Percentiles rank a stretch among this genome's conserved stretches.
Conservation (phyloP, 2,329 filamentous ascomycete species). For the Leptographium radiaticola region DNA sequence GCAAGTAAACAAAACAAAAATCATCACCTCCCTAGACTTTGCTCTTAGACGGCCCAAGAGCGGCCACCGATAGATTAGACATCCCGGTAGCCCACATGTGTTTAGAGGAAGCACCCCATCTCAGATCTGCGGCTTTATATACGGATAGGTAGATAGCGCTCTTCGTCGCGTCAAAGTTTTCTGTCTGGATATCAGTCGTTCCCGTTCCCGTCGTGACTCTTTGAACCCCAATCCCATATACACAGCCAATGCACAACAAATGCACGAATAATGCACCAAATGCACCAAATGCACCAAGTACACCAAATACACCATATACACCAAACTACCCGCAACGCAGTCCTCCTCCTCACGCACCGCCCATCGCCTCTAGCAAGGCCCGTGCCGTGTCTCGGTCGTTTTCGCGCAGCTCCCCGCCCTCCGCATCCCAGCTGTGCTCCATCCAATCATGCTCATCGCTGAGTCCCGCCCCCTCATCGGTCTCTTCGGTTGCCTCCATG, state of each 20-base stretch:
- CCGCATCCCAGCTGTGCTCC: slow-evolving; percentile 20
- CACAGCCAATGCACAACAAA: not conserved
- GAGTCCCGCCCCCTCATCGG: not conserved
- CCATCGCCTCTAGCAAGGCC: slow-evolving; percentile 24
- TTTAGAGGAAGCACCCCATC: not conserved
- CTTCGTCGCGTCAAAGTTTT: not conserved
- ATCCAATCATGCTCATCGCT: slow-evolving; percentile 25
- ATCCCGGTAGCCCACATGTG: not conserved
- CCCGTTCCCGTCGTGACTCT: not conserved
- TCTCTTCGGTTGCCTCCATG: not conserved
- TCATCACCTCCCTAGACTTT: not conserved
- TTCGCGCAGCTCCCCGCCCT: slow-evolving; percentile 8
- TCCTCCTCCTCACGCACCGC: not conserved
- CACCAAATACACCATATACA: too few relatives aligned
- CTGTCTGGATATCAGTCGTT: not conserved
- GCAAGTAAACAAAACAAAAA: too few relatives aligned
- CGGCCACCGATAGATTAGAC: not conserved
- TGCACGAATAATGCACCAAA: too few relatives aligned
- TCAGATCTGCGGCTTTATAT: not conserved
- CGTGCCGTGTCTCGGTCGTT: slow-evolving; percentile 24
- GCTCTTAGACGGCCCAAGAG: not conserved
- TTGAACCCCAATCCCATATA: not conserved
- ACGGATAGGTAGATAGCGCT: not conserved
- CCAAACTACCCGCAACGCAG: too few relatives aligned
- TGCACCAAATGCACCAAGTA: too few relatives aligned